Conservation (phyloP, 1,284 basidiomycete species). For the Naganishia liquefaciens region DNA sequence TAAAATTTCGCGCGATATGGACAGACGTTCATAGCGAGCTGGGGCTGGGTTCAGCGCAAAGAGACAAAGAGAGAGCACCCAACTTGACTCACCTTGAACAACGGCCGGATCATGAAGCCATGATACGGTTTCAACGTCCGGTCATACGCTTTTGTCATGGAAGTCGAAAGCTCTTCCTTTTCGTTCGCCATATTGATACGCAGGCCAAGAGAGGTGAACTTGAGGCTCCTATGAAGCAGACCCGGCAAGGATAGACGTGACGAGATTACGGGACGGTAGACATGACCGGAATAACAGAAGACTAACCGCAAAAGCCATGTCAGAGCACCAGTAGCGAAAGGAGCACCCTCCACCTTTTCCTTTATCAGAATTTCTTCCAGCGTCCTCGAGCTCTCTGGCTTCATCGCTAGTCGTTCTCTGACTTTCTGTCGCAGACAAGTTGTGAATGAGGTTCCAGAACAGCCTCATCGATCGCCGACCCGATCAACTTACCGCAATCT, state of each 20-base stretch:
- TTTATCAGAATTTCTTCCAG: slow-evolving; percentile 77
- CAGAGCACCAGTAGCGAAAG: slow-evolving; percentile 34
- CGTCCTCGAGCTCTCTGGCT: slow-evolving; percentile 65
- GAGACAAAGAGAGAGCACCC: not conserved
- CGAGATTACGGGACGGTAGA: not conserved
- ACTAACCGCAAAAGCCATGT: slow-evolving; percentile 38
- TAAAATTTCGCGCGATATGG: slow-evolving; percentile 85
- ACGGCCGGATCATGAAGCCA: slow-evolving; percentile 80
- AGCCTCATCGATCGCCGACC: not conserved
- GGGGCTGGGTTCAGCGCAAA: not conserved
- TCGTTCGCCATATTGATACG: slow-evolving; percentile 69
- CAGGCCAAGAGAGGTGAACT: slow-evolving; percentile 86
- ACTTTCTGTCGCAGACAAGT: slow-evolving; percentile 66
- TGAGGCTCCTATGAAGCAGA: slow-evolving; percentile 65
- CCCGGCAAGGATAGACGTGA: not conserved
- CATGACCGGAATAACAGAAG: not conserved
- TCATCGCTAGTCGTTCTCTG: slow-evolving; percentile 68
- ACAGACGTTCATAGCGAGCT: slow-evolving; percentile 91
- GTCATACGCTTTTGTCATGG: slow-evolving; percentile 84
- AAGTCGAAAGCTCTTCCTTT: slow-evolving; percentile 68
- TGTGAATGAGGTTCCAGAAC: not conserved
- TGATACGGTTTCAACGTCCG: slow-evolving; percentile 81
- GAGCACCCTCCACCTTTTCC: slow-evolving; percentile 56
- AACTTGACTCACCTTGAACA: slow-evolving; percentile 71
- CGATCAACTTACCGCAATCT: slow-evolving; percentile 32